Evolutionary conservation across 768 basidiomycete genomes (phyloP).

Genomic region (Pholiota conissans): DNA sequence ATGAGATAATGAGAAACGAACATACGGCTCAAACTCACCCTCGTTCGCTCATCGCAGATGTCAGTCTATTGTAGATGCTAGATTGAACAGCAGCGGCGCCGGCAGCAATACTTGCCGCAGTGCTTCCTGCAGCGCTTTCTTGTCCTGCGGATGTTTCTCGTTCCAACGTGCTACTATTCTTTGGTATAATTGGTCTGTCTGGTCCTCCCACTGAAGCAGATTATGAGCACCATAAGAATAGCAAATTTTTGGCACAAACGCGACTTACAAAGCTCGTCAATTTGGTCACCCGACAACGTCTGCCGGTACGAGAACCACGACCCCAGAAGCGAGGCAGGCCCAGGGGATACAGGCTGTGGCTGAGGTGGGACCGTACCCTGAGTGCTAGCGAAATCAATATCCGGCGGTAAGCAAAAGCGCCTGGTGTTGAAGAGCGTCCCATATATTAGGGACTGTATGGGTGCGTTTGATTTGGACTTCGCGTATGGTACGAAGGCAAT

Average conservation of each 20-base stretch:
- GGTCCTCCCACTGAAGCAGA: conserved; percentile 59
- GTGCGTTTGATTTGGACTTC: conserved; percentile 24
- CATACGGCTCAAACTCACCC: conserved; percentile 41
- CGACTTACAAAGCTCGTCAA: conserved; percentile 57
- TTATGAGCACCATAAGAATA: not conserved
- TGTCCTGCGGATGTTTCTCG: conserved; percentile 5
- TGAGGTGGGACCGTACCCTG: conserved; percentile 48
- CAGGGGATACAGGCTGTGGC: conserved; percentile 62
- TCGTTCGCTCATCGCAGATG: conserved; percentile 60
- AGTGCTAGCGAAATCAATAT: conserved; percentile 48
- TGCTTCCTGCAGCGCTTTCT: conserved; percentile 16
- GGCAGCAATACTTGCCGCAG: conserved; percentile 29
- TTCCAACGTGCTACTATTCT: conserved; percentile 20
- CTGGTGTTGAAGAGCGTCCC: conserved; percentile 62
- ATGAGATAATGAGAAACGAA: not conserved
- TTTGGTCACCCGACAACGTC: conserved; percentile 54
- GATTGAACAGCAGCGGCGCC: conserved; percentile 35
- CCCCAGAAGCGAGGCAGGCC: conserved; percentile 53
- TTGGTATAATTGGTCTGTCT: conserved; percentile 53
- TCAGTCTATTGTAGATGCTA: conserved; percentile 44
- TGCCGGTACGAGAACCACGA: conserved; percentile 56
- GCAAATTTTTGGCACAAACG: not conserved
- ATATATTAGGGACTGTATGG: conserved; percentile 40
- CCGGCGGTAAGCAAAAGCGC: conserved; percentile 48
- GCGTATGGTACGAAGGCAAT: conserved; percentile 36